phyloP scores from a whole-genome alignment of 805 yeast genomes.

The Wickerhamomyces chambardii region DNA sequence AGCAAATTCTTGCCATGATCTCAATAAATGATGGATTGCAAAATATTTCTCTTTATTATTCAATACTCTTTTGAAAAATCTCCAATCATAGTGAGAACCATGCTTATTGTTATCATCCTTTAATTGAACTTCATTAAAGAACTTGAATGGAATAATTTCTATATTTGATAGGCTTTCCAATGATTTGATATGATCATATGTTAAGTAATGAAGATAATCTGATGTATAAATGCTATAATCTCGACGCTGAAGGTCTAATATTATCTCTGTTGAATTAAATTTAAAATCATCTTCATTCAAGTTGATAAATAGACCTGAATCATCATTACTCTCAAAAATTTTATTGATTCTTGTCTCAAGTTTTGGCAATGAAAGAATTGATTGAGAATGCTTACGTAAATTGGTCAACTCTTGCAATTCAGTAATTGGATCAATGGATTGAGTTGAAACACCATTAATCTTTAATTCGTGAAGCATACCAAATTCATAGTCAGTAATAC shows the following conservation, averaged over 20 bases:
- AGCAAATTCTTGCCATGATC: conserved; percentile 40
- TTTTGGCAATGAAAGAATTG: not conserved
- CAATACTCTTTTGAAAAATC: conserved; percentile 42
- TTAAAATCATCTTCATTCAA: conserved; percentile 1
- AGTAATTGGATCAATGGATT: not conserved
- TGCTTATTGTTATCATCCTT: not conserved
- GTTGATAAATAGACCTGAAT: not conserved
- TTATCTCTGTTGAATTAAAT: not conserved
- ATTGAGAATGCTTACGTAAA: not conserved
- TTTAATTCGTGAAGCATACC: not conserved
- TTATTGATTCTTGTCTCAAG: conserved; percentile 2
- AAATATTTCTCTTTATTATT: conserved; percentile 19
- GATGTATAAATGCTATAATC: not conserved
- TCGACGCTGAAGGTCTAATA: not conserved
- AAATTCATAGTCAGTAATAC: not conserved
- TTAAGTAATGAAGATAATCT: not conserved
- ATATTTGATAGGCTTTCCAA: too few species aligned
- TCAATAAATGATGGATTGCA: conserved; percentile 27
- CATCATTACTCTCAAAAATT: conserved; percentile 1
- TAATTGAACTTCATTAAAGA: conserved; percentile 3
- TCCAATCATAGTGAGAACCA: conserved; percentile 39
- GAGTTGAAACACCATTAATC: too few species aligned
- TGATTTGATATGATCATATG: not conserved
- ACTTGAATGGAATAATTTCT: not conserved
- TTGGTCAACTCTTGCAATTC: not conserved